Evolutionary conservation across 345 rosid genomes (phyloP).

Genomic region (Arabidopsis thaliana): DNA sequence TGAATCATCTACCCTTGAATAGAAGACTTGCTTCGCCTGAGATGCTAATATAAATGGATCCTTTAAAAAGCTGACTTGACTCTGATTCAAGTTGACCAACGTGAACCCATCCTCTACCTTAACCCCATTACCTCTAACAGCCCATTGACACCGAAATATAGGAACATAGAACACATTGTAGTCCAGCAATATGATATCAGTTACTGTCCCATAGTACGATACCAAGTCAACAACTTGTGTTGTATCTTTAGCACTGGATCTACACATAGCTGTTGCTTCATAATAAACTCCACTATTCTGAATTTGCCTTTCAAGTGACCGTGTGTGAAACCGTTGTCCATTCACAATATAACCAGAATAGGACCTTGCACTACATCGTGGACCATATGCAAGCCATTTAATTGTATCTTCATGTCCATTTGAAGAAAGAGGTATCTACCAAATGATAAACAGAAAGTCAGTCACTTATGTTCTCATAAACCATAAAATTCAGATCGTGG

Average conservation of each 20-base stretch:
- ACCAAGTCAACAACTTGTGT: background rate
- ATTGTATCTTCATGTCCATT: background rate
- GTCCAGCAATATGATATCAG: background rate
- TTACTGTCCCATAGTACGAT: background rate
- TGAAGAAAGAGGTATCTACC: background rate
- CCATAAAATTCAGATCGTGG: no score
- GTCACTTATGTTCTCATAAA: no score
- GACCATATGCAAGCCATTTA: background rate
- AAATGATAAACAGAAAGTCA: background rate
- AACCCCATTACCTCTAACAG: background rate
- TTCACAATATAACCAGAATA: slow-evolving; percentile 1
- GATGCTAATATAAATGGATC: background rate
- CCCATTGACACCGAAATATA: background rate
- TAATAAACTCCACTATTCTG: background rate
- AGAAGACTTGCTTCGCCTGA: background rate
- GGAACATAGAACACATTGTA: background rate
- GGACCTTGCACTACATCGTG: background rate
- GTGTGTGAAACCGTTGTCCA: background rate
- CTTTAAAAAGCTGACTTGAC: background rate
- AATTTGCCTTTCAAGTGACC: background rate
- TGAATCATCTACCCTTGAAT: background rate
- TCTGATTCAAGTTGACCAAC: no score
- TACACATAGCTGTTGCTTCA: background rate
- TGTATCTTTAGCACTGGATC: background rate
- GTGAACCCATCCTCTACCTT: background rate